Percentiles rank a stretch among this genome's conserved stretches.
phyloP scores from a whole-genome alignment of 768 basidiomycete genomes.

The Termitomyces bulborhizus region DNA sequence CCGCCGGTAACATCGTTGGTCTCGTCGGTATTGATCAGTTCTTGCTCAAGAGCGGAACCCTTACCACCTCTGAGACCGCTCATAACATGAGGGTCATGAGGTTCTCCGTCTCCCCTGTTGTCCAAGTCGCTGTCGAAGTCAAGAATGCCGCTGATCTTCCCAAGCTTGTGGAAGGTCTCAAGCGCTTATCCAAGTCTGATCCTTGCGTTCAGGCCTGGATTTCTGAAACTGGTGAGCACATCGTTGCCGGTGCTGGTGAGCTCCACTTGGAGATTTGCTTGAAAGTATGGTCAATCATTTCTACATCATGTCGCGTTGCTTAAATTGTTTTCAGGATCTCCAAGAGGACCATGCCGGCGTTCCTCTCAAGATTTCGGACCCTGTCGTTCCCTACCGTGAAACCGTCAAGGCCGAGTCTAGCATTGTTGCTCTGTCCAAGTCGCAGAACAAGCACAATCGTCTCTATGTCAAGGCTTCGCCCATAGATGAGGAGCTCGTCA shows the following conservation, averaged over 20 bases:
- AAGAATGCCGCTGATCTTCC: slow-evolving; percentile 98
- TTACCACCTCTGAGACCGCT: slow-evolving; percentile 94
- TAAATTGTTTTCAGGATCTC: slow-evolving; percentile 58
- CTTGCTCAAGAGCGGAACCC: slow-evolving; percentile 97
- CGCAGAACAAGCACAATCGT: slow-evolving; percentile 99
- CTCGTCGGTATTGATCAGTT: slow-evolving; percentile 99
- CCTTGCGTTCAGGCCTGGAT: slow-evolving; percentile 98
- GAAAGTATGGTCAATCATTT: slow-evolving; percentile 50
- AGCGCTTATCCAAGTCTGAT: slow-evolving; percentile 99
- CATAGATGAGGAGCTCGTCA: slow-evolving; percentile 87
- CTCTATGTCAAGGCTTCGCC: slow-evolving; percentile 91
- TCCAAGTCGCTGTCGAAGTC: slow-evolving; percentile 97
- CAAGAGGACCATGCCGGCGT: slow-evolving; percentile 99
- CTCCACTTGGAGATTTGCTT: slow-evolving; percentile 98
- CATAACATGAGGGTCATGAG: slow-evolving; percentile 99
- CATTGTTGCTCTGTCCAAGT: slow-evolving; percentile 95
- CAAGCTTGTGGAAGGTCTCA: slow-evolving; percentile 99
- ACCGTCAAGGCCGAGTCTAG: slow-evolving; percentile 94
- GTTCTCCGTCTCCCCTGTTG: slow-evolving; percentile 99
- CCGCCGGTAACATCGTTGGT: slow-evolving; percentile 96
- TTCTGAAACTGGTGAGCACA: slow-evolving; percentile 89
- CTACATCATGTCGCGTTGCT: neutral
- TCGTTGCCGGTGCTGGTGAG: slow-evolving; percentile 98
- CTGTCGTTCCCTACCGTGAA: slow-evolving; percentile 96
- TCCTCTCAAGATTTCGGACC: slow-evolving; percentile 95